A percentile compares a stretch with the other conserved stretches of the same genome.
phyloP scores from a whole-genome alignment of 495 filamentous ascomycete genomes.

The Filosporella fistucella region DNA sequence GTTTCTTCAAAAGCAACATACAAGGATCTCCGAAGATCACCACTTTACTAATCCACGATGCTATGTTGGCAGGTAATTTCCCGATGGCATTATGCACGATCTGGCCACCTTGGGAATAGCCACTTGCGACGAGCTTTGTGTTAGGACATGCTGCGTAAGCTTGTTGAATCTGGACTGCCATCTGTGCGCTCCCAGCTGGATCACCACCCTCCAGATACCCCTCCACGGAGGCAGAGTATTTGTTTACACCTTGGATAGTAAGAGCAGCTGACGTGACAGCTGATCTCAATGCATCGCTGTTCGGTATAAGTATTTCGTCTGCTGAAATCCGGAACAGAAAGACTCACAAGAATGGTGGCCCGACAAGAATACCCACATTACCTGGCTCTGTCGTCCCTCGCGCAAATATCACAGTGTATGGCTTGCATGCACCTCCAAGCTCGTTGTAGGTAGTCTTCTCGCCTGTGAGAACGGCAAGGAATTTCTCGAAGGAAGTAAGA shows the following conservation, averaged over 20 bases:
- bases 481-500: slow-evolving; percentile 19
- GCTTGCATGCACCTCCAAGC: slow-evolving; percentile 36
- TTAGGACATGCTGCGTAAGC: slow-evolving; percentile 48
- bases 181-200: slow-evolving; percentile 31
- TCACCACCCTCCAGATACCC: slow-evolving; percentile 45
- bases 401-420: slow-evolving; percentile 54
- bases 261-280: slow-evolving; percentile 32
- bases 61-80: slow-evolving; percentile 28
- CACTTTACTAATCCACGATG: slow-evolving; percentile 28
- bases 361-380: slow-evolving; percentile 49
- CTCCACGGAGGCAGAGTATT: slow-evolving; percentile 33
- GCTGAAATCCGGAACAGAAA: too few species aligned
- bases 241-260: slow-evolving; percentile 51
- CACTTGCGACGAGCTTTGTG: slow-evolving; percentile 56
- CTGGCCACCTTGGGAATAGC: slow-evolving; percentile 55
- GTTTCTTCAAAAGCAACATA: slow-evolving; percentile 14
- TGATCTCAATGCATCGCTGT: slow-evolving; percentile 38
- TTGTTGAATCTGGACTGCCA: slow-evolving; percentile 36
- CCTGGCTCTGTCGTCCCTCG: slow-evolving; percentile 52
- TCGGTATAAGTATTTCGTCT: too few species aligned
- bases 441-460: slow-evolving; percentile 39
- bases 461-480: slow-evolving; percentile 21
- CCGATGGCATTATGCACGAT: slow-evolving; percentile 45
- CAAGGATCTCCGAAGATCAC: slow-evolving; percentile 60
- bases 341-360: slow-evolving; percentile 49